Evolutionary conservation across 371 early-diverging fungal genomes (phyloP).

Genomic region (Mortierella sp.): DNA sequence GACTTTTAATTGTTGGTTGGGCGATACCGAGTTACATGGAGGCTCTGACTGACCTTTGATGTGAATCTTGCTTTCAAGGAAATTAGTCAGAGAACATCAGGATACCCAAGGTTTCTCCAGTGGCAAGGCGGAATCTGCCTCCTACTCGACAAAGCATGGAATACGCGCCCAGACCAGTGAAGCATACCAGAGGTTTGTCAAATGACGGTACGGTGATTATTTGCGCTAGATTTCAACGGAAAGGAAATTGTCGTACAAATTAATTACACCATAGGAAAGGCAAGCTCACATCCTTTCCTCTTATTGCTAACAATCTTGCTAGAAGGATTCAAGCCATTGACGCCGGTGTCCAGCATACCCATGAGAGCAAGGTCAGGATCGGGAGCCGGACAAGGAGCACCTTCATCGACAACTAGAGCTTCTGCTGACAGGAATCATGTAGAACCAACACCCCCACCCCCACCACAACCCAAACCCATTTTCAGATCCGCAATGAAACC

Average conservation of each 20-base stretch:
- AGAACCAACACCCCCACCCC: not conserved
- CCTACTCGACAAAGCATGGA: constrained; percentile 14
- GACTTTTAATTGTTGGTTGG: not conserved
- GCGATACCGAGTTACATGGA: too few relatives aligned
- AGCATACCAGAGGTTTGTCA: constrained; percentile 6
- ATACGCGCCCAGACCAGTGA: not conserved
- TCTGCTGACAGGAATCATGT: constrained; percentile 1
- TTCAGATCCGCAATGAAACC: constrained; percentile 45
- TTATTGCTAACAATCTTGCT: not conserved
- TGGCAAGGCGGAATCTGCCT: constrained; percentile 3
- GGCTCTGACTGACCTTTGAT: not conserved
- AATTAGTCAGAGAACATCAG: constrained; percentile 12
- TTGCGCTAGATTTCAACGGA: not conserved
- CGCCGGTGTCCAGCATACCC: constrained; percentile 11
- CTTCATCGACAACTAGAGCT: not conserved
- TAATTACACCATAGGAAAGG: not conserved
- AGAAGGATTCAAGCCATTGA: constrained; percentile 18
- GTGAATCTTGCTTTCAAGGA: not conserved
- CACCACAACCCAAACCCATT: constrained; percentile 14
- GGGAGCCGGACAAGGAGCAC: not conserved
- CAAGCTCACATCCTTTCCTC: not conserved
- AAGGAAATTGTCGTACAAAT: not conserved
- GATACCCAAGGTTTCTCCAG: constrained; percentile 27
- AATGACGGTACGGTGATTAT: constrained; percentile 25
- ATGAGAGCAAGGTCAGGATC: constrained; percentile 5